A percentile compares a stretch with the other conserved stretches of the same genome.
phyloP scores from a whole-genome alignment of 345 rosid genomes.

The Populus ilicifolia region DNA sequence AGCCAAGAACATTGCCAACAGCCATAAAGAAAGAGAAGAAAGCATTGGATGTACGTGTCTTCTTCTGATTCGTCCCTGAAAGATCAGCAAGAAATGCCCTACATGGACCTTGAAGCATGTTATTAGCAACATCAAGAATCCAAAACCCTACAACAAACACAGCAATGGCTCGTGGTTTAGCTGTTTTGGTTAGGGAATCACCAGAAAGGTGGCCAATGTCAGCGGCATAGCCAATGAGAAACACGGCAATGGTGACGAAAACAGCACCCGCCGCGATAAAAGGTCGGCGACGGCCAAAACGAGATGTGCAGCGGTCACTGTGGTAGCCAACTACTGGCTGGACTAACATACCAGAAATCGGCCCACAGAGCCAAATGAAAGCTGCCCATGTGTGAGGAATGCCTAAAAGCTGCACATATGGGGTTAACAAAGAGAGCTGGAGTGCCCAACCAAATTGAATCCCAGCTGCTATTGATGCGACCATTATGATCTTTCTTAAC shows the following conservation, averaged over 20 bases:
- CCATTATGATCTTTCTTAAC: slow-evolving; percentile 48
- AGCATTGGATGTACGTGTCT: slow-evolving; percentile 54
- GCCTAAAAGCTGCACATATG: slow-evolving; percentile 79
- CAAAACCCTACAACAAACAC: slow-evolving; percentile 76
- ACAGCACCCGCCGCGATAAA: slow-evolving; percentile 57
- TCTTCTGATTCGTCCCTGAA: slow-evolving; percentile 47
- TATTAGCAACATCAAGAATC: slow-evolving; percentile 90
- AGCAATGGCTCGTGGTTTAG: slow-evolving; percentile 61
- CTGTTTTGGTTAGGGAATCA: slow-evolving; percentile 27
- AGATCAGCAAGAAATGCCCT: slow-evolving; percentile 84
- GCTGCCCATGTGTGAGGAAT: slow-evolving; percentile 87
- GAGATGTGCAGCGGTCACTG: slow-evolving; percentile 71
- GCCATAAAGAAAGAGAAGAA: slow-evolving; percentile 89
- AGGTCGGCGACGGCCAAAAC: slow-evolving; percentile 87
- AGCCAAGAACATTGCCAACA: slow-evolving; percentile 79
- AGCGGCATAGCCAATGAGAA: slow-evolving; percentile 78
- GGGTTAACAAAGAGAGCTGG: slow-evolving; percentile 80
- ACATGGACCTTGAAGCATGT: slow-evolving; percentile 79
- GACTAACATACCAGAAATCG: slow-evolving; percentile 79
- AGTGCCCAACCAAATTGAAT: slow-evolving; percentile 94
- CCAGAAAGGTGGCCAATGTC: slow-evolving; percentile 66
- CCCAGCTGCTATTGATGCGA: slow-evolving; percentile 82
- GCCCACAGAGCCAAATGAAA: slow-evolving; percentile 89
- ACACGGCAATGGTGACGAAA: slow-evolving; percentile 52
- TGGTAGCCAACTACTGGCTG: slow-evolving; percentile 84